A percentile compares a stretch with the other conserved stretches of the same genome.
Evolutionary conservation across 768 basidiomycete genomes (phyloP).

Genomic region (Rhodotorula taiwanensis): DNA sequence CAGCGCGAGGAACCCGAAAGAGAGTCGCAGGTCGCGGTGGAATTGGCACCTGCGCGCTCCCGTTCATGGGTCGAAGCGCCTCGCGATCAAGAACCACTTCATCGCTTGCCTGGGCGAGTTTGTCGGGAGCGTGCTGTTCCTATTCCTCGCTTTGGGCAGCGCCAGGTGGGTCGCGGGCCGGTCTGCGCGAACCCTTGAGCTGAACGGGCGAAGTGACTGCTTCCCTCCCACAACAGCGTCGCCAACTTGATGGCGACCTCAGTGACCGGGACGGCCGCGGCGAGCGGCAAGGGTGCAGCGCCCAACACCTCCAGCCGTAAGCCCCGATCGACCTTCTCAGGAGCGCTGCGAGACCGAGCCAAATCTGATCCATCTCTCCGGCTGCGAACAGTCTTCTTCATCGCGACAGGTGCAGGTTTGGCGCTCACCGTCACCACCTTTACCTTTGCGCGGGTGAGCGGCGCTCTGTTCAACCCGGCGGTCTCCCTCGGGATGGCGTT

Average conservation of each 20-base stretch:
- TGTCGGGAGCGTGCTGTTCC: constrained; percentile 25
- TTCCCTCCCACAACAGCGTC: background rate
- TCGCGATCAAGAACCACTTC: constrained; percentile 23
- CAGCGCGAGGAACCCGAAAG: too few species aligned
- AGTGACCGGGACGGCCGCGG: constrained; percentile 11
- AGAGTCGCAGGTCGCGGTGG: too few species aligned
- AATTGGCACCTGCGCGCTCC: background rate
- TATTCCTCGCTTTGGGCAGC: constrained; percentile 13
- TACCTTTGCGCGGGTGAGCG: constrained; percentile 21
- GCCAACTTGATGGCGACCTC: constrained; percentile 12
- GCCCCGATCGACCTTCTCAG: background rate
- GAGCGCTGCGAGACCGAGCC: too few species aligned
- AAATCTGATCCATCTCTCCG: too few species aligned
- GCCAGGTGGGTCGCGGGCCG: constrained; percentile 17
- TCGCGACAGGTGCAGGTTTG: constrained; percentile 35
- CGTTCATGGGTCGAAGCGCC: background rate
- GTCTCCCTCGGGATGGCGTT: constrained; percentile 31
- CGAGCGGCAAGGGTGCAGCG: constrained; percentile 5
- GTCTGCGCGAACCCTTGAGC: background rate
- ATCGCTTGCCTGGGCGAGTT: constrained; percentile 21
- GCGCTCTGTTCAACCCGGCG: constrained; percentile 27
- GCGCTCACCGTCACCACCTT: constrained; percentile 33
- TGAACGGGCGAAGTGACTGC: background rate
- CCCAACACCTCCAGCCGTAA: constrained; percentile 28
- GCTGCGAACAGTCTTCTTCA: constrained; percentile 27